These are phyloP conservation scores for Sporopachydermia quercuum DNA, from an alignment of 805 yeast genomes.

Conservation along the genomic window DNA sequence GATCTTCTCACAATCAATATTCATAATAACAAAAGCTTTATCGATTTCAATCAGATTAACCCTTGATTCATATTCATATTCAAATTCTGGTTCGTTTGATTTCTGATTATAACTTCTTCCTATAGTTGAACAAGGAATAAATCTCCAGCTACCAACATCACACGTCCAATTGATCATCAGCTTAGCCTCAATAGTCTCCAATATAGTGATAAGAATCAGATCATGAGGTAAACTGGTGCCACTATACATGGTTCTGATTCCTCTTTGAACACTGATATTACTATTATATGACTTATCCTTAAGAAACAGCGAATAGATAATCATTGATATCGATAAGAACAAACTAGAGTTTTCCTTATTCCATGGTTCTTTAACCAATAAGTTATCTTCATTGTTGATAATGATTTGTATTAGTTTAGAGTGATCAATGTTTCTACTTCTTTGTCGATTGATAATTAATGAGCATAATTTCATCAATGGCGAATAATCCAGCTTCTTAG, in stretches of 20 bases:
- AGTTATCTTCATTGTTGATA: constrained; percentile 33
- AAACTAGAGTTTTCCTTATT: neutral
- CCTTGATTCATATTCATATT: constrained; percentile 5
- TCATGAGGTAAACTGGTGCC: constrained; percentile 56
- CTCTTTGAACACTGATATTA: constrained; percentile 30
- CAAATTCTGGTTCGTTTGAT: too few relatives aligned
- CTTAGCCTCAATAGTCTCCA: constrained; percentile 41
- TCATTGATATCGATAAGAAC: constrained; percentile 26
- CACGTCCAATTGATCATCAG: constrained; percentile 9
- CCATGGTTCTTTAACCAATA: constrained; percentile 15
- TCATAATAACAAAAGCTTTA: neutral
- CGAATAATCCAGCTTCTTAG: constrained; percentile 29
- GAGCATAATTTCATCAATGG: constrained; percentile 32
- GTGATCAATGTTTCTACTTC: constrained; percentile 19
- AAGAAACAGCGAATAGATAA: constrained; percentile 34
- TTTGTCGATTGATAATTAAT: constrained; percentile 23
- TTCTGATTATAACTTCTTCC: neutral
- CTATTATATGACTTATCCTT: constrained; percentile 32
- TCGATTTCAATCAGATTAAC: neutral
- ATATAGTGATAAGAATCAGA: constrained; percentile 37
- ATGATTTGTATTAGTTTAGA: constrained; percentile 49
- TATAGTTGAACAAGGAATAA: neutral
- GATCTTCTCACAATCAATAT: neutral
- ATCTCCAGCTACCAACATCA: constrained; percentile 9
- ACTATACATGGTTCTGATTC: constrained; percentile 36